Percentiles rank a stretch among this genome's conserved stretches.
Evolutionary conservation across 2,329 filamentous ascomycete species (phyloP).

Genomic region (Blumeria graminis): DNA sequence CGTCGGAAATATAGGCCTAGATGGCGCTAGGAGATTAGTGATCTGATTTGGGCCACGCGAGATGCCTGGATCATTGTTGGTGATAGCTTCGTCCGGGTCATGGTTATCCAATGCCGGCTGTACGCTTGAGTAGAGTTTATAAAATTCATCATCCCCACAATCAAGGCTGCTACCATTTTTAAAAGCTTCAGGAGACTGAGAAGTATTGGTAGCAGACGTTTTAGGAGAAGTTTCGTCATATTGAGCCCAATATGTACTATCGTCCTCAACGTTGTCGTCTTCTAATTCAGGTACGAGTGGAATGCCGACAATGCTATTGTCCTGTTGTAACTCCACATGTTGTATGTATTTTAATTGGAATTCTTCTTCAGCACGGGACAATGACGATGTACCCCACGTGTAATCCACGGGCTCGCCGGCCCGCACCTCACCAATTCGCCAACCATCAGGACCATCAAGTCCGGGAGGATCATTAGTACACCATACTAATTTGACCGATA

Average conservation of each 20-base stretch:
- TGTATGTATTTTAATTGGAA: background rate
- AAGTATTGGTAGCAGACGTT: conserved; percentile 31
- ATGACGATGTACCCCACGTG: conserved; percentile 25
- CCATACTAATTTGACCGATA: conserved; percentile 45
- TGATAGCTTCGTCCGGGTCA: conserved; percentile 45
- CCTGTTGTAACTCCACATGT: background rate
- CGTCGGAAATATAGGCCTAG: too few species aligned
- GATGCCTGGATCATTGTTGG: conserved; percentile 15
- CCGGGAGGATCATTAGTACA: conserved; percentile 26
- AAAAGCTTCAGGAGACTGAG: conserved; percentile 27
- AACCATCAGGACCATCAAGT: conserved; percentile 30
- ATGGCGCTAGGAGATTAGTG: too few species aligned
- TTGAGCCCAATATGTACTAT: conserved; percentile 58
- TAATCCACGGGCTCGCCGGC: conserved; percentile 27
- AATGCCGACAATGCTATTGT: too few species aligned
- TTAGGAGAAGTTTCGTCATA: conserved; percentile 48
- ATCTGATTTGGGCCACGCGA: too few species aligned
- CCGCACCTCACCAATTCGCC: conserved; percentile 49
- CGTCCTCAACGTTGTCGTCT: conserved; percentile 33
- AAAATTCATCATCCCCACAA: conserved; percentile 43
- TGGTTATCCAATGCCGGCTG: conserved; percentile 63
- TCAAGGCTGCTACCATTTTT: conserved; percentile 11
- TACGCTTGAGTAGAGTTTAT: conserved; percentile 50
- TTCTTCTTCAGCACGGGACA: conserved; percentile 32
- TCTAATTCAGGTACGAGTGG: conserved; percentile 5